Percentiles rank a stretch among this genome's conserved stretches.
Conservation (phyloP, 179 eudicot genomes). For the Vitellaria paradoxa region DNA sequence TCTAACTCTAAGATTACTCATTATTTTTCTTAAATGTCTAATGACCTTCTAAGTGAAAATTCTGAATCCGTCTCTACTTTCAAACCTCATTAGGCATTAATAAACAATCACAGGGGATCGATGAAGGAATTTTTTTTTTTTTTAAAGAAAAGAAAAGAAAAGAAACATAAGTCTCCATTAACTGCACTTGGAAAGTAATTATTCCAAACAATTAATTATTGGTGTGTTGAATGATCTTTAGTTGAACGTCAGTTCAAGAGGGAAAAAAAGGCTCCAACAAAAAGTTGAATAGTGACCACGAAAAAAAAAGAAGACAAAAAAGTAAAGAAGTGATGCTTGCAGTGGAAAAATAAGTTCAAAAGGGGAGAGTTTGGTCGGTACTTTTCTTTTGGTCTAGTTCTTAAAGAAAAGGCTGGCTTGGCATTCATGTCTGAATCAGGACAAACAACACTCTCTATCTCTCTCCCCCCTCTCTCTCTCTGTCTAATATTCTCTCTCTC, state of each 20-base stretch:
- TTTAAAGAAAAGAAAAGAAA: not conserved
- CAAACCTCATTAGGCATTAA: constrained; percentile 27
- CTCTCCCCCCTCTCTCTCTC: not conserved
- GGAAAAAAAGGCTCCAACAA: constrained; percentile 1
- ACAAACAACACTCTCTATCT: not conserved
- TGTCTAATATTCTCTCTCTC: too few species aligned
- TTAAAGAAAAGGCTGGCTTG: not conserved
- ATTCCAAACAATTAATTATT: constrained; percentile 1
- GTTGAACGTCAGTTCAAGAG: constrained; percentile 18
- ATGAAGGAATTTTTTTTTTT: not conserved
- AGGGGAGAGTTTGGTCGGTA: constrained; percentile 9
- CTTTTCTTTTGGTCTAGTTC: constrained; percentile 17
- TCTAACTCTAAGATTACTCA: too few species aligned
- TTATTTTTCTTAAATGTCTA: too few species aligned
- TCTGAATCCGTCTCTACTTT: too few species aligned
- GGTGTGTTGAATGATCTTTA: not conserved
- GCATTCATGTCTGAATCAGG: constrained; percentile 1
- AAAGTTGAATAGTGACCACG: not conserved
- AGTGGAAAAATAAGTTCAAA: constrained; percentile 9
- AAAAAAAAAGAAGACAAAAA: constrained; percentile 14
- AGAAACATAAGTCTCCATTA: constrained; percentile 5
- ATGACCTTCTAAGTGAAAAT: too few species aligned
- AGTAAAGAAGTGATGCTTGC: constrained; percentile 1
- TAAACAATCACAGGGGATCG: not conserved
- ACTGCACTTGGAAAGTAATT: constrained; percentile 10